Conservation (phyloP, 1,284 basidiomycete species). For the Cutaneotrichosporon sp. region DNA sequence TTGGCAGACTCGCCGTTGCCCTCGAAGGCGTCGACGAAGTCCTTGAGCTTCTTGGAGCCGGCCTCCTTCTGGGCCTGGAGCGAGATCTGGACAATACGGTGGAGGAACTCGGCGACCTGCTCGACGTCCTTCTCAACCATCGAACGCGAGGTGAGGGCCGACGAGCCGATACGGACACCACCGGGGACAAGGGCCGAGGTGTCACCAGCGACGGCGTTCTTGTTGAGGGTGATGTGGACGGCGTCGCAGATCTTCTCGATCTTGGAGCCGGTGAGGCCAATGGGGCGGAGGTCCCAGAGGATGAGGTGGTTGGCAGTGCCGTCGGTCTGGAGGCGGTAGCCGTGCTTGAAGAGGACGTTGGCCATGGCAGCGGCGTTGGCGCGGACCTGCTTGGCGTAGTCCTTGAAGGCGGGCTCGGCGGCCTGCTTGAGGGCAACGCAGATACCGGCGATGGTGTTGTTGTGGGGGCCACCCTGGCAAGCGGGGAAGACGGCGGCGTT, state of each 20-base stretch:
- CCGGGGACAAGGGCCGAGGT: constrained; percentile 90
- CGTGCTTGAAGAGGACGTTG: constrained; percentile 67
- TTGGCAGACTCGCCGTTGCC: constrained; percentile 69
- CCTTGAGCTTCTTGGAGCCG: constrained; percentile 91
- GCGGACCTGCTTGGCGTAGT: constrained; percentile 94
- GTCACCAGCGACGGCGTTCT: constrained; percentile 53
- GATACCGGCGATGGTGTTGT: constrained; percentile 97
- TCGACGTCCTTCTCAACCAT: constrained; percentile 83
- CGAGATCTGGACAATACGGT: constrained; percentile 86
- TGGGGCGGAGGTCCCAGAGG: constrained; percentile 95
- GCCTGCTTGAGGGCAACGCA: constrained; percentile 96
- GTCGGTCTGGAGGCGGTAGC: constrained; percentile 95
- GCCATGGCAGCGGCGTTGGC: constrained; percentile 80
- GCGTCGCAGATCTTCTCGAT: constrained; percentile 98
- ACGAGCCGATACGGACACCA: constrained; percentile 94
- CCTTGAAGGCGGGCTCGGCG: constrained; percentile 84
- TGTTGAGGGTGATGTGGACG: constrained; percentile 89
- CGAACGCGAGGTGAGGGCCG: constrained; percentile 91
- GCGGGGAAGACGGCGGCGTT: constrained; percentile 99
- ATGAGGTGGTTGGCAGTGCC: constrained; percentile 98
- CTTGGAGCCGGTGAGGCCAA: constrained; percentile 95
- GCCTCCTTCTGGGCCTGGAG: constrained; percentile 89
- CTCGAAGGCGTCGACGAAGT: constrained; percentile 86
- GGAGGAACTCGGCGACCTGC: constrained; percentile 85
- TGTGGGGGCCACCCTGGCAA: constrained; percentile 99